phyloP scores from a whole-genome alignment of 164 flowering plant genomes.

The Kingdonia uniflora region DNA sequence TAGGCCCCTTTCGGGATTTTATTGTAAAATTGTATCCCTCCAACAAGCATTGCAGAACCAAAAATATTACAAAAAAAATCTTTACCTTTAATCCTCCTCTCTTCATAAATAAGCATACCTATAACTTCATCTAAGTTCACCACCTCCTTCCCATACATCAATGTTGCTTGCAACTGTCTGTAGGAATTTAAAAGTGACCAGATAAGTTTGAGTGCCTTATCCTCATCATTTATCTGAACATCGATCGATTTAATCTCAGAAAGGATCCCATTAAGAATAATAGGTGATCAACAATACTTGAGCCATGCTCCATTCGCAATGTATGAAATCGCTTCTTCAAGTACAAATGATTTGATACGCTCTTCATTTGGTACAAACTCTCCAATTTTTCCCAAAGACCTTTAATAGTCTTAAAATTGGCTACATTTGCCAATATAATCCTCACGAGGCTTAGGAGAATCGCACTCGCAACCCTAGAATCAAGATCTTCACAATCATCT shows the following conservation, averaged over 20 bases:
- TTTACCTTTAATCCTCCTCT: neutral
- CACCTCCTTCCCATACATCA: neutral
- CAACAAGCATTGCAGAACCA: neutral
- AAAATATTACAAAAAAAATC: neutral
- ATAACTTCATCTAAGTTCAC: neutral
- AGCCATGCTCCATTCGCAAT: neutral
- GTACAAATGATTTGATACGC: neutral
- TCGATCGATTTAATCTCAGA: neutral
- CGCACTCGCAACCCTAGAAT: neutral
- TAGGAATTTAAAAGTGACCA: neutral
- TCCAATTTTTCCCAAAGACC: neutral
- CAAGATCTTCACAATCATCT: neutral
- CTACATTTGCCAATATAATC: neutral
- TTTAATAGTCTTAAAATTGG: neutral
- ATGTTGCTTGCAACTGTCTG: neutral
- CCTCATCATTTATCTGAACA: neutral
- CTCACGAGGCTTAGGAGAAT: neutral
- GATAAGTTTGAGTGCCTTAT: neutral
- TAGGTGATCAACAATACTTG: neutral
- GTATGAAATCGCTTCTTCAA: neutral
- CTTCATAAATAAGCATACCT: neutral
- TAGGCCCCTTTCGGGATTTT: too few species aligned
- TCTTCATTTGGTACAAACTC: neutral
- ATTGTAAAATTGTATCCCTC: neutral
- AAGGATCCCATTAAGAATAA: neutral